phyloP scores from a whole-genome alignment of 2,329 filamentous ascomycete species.

The Trichoderma guizhouense region DNA sequence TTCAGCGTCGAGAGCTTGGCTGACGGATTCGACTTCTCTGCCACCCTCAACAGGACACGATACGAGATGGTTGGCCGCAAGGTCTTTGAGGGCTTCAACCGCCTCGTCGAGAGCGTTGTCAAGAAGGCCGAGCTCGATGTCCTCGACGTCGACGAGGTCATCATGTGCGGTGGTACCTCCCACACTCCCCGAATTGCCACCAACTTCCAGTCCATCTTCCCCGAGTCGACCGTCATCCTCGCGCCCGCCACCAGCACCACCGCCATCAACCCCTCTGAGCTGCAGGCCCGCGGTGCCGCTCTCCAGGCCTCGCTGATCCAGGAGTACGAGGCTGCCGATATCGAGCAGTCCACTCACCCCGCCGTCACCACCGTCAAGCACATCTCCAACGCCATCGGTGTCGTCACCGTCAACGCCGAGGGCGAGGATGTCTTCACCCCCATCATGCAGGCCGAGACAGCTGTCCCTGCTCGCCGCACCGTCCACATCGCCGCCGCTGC shows the following conservation, averaged over 20 bases:
- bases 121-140: slow-evolving; percentile 91
- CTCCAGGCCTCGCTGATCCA: slow-evolving; percentile 93
- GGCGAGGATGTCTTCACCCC: slow-evolving; percentile 71
- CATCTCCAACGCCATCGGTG: slow-evolving; percentile 82
- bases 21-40: slow-evolving; percentile 85
- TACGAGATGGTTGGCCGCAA: slow-evolving; percentile 88
- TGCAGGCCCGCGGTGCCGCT: slow-evolving; percentile 83
- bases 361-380: slow-evolving; percentile 93
- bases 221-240: slow-evolving; percentile 71
- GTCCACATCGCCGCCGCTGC: slow-evolving; percentile 74
- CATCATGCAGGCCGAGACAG: slow-evolving; percentile 80
- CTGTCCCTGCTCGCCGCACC: slow-evolving; percentile 81
- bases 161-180: slow-evolving; percentile 85
- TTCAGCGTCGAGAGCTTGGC: slow-evolving; percentile 91
- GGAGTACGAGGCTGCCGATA: slow-evolving; percentile 90
- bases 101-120: slow-evolving; percentile 77
- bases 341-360: slow-evolving; percentile 93
- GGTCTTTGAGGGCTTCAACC: slow-evolving; percentile 83
- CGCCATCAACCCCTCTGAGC: slow-evolving; percentile 91
- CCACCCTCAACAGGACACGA: slow-evolving; percentile 87
- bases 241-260: slow-evolving; percentile 74
- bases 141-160: slow-evolving; percentile 90
- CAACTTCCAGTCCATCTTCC: slow-evolving; percentile 77
- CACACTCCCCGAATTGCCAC: slow-evolving; percentile 91
- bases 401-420: slow-evolving; percentile 62